phyloP scores from a whole-genome alignment of 306 rosid species.

The Phaseolus lunatus region DNA sequence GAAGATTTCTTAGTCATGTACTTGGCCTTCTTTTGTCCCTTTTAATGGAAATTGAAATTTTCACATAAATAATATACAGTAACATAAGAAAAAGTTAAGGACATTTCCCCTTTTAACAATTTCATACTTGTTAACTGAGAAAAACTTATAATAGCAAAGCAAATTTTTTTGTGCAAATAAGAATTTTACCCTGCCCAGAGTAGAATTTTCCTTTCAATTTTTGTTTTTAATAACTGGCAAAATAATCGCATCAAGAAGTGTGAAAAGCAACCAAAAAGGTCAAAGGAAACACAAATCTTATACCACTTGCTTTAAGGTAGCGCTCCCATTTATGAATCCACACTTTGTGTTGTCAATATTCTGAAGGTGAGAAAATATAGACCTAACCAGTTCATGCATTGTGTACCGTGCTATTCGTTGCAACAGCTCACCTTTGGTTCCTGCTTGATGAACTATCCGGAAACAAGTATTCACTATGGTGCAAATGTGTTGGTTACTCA shows the following conservation, averaged over 20 bases:
- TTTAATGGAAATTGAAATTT: slow-evolving; percentile 1
- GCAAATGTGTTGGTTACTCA: slow-evolving; percentile 92
- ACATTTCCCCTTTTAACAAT: slow-evolving; percentile 8
- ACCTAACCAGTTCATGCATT: slow-evolving; percentile 84
- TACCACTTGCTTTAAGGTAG: slow-evolving; percentile 61
- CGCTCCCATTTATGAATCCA: slow-evolving; percentile 55
- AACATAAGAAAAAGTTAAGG: slow-evolving; percentile 14
- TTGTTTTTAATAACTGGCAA: slow-evolving; percentile 5
- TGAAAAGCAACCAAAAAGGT: slow-evolving; percentile 23
- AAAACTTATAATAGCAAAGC: slow-evolving; percentile 17
- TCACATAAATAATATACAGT: slow-evolving; percentile 7
- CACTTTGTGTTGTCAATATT: slow-evolving; percentile 63
- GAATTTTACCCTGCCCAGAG: slow-evolving; percentile 1
- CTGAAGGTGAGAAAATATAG: slow-evolving; percentile 84
- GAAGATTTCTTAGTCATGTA: slow-evolving; percentile 11
- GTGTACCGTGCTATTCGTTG: slow-evolving; percentile 94
- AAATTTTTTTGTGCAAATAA: slow-evolving; percentile 6
- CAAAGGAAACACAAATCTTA: slow-evolving; percentile 7
- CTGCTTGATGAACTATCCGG: slow-evolving; percentile 93
- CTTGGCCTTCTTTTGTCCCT: background rate
- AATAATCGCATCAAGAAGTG: slow-evolving; percentile 22
- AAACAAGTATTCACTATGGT: slow-evolving; percentile 89
- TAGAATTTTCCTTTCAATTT: slow-evolving; percentile 12
- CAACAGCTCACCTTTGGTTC: slow-evolving; percentile 83
- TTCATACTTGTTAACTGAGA: slow-evolving; percentile 23